A percentile compares a stretch with the other conserved stretches of the same genome.
phyloP scores from a whole-genome alignment of 306 rosid species.

The Myrica gale region DNA sequence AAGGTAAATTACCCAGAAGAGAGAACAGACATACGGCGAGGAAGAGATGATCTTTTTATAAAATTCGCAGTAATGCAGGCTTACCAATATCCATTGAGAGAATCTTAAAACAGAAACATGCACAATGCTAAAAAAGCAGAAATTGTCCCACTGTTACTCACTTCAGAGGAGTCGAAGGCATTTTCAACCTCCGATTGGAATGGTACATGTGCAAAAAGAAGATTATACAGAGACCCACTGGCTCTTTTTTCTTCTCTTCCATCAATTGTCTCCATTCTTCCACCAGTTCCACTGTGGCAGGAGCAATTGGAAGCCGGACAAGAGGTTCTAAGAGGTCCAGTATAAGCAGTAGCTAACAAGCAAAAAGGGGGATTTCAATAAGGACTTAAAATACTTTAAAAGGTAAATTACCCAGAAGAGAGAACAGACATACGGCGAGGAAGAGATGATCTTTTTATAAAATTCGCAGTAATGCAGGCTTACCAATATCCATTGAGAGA shows the following conservation, averaged over 20 bases:
- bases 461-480: not conserved
- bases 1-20: not conserved
- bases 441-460: not conserved
- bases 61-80: not conserved
- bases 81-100: not conserved
- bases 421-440: not conserved
- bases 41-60: not conserved
- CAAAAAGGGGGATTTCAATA: too few relatives aligned
- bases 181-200: conserved; percentile 53
- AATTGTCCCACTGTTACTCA: conserved; percentile 25
- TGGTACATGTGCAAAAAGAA: conserved; percentile 48
- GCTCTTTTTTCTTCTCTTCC: conserved; percentile 25
- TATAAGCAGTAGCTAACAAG: too few relatives aligned
- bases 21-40: not conserved
- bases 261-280: conserved; percentile 1
- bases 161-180: conserved; percentile 52
- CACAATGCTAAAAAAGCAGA: not conserved
- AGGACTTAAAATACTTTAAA: too few relatives aligned
- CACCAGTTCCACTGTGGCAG: conserved; percentile 25
- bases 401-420: not conserved
- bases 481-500: not conserved
- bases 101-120: not conserved
- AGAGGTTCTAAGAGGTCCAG: not conserved
- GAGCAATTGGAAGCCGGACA: conserved; percentile 26
- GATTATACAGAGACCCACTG: conserved; percentile 19